Percentiles rank a stretch among this genome's conserved stretches.
These are phyloP conservation scores for Dothidotthia symphoricarpi DNA, from an alignment of 2,329 filamentous ascomycete species.

Conservation along the genomic window DNA sequence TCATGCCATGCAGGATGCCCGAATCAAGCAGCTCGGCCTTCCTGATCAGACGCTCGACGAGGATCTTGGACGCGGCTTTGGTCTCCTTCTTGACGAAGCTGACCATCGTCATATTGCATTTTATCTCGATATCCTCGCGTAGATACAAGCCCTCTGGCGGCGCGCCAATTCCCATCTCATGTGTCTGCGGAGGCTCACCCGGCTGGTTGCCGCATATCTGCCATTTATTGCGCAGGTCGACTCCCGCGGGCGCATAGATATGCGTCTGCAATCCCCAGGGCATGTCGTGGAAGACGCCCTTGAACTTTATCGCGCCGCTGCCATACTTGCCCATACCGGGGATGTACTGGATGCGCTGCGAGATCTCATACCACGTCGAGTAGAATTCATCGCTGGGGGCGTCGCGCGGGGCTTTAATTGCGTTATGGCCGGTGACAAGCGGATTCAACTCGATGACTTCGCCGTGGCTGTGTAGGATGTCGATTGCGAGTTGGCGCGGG, in stretches of 20 bases:
- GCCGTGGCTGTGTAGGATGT: slow-evolving; percentile 68
- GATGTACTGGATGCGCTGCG: slow-evolving; percentile 65
- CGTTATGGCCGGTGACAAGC: slow-evolving; percentile 62
- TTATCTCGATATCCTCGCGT: slow-evolving; percentile 69
- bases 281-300: slow-evolving; percentile 70
- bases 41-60: slow-evolving; percentile 67
- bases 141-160: slow-evolving; percentile 66
- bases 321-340: slow-evolving; percentile 66
- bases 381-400: slow-evolving; percentile 69
- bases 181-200: slow-evolving; percentile 61
- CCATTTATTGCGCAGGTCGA: slow-evolving; percentile 68
- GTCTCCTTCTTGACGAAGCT: slow-evolving; percentile 65
- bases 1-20: slow-evolving; percentile 65
- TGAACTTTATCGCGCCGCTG: slow-evolving; percentile 65
- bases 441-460: slow-evolving; percentile 71
- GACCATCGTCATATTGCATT: slow-evolving; percentile 65
- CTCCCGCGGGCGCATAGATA: slow-evolving; percentile 65
- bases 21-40: slow-evolving; percentile 69
- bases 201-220: slow-evolving; percentile 68
- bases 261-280: slow-evolving; percentile 71
- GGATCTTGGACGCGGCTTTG: slow-evolving; percentile 65
- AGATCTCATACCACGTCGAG: slow-evolving; percentile 72
- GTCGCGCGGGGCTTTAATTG: slow-evolving; percentile 65
- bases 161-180: slow-evolving; percentile 64
- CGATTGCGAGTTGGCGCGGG: slow-evolving; percentile 68